Base-by-base conservation (phyloP, 2,329 filamentous ascomycete species). In the Neofusicoccum sp. region DNA sequence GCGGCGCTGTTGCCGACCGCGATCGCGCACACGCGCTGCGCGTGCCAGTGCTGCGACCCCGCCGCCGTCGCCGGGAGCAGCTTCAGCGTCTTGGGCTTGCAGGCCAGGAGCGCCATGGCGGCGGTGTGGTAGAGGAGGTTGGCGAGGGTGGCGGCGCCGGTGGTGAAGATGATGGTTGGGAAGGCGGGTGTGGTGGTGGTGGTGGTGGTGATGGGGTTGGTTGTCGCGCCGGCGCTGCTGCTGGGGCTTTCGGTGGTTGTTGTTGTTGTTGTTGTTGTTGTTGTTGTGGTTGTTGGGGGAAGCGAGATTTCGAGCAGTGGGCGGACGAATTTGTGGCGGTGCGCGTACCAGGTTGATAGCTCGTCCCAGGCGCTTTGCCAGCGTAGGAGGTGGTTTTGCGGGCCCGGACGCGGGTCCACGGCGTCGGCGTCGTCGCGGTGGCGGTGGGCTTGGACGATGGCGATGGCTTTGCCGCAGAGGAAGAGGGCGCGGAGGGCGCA, bases 101-200 rank as follows among this genome's bases (percentile, higher is more conserved):
- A 78, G 62, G 81, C 81, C 16, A 86, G 76, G 62, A 86, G 71
- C 0, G 85, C 69, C 6, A 85, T 69, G 75, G 83, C 83, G 2
- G 83, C 82, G 0, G 83, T 83, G 66, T 86, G 84, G 67, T 85
- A 86, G 2, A 86, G 73, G 66, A 85, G 83, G 64, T 85, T 86
- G 2, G 77, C 77, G 2, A 80, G 76, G 3, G 77, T 69, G 0
- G 77, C 79, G 0, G 79, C 76, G 0, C 77, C 78, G 50, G 78
- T 80, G 4, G 79, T 78, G 66, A 81, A 83, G 0, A 84, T 69
- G 16, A 85, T 70, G 0, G 79, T 76, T 1, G 76, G 76, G 60
- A 78, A 79, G 0, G 73, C 54, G 31, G 22, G 22, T 1, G 22
- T 22, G 22, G 22, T 22, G 22, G 22, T 22, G 22, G 1, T 22